Evolutionary conservation across 495 filamentous ascomycete species (phyloP), one percentile per base, ranked within the genome.

Genomic region (Neohortaea acidophila): DNA sequence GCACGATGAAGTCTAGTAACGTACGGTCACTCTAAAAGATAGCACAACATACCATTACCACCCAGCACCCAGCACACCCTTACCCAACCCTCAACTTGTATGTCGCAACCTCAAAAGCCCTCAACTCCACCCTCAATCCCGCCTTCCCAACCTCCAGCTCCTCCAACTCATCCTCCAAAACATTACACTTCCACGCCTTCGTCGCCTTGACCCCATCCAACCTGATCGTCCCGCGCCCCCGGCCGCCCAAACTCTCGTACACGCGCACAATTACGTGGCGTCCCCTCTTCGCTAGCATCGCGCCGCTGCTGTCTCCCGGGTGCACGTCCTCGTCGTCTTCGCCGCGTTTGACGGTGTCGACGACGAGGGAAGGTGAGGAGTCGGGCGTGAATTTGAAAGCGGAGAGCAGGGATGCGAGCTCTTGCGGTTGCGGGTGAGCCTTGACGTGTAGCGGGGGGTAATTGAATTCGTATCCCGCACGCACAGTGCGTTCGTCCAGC

Each of bases 311-410:
- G 8, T 39, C 36, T 25, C 25, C 3, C 2, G 67, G 60, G 19
- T 73, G 79, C 12, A 94, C 73, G 51, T 93, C 89, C 55, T 81
- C 83, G 48, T 97, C 89, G 48, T 97, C 89, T 59, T 96, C 91
- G 18, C 84, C 89, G 38, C 89, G 76, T 67, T 94, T 94, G 47
- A 94, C 65, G 12, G 72, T 76, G 52, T 94, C 85, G 4, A 94
- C 64, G 17, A 94, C 61, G 14, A 94, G 59, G 6, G 77, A 72
- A 10, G 64, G 17, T n/a, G 19, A 28, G 4, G 20, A 23, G 13
- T 33, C 49, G 2, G 13, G 9, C 15, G 17, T 25, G 13, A 52
- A 23, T 22, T 38, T 48, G 33, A 60, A 43, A 7, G 62, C 51
- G 18, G 55, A 44, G 20, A 60, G 45, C 7, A 67, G 44, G 17